Evolutionary conservation across 768 basidiomycete species (phyloP), one percentile per base, ranked within the genome.

Genomic region (Tephrocybe sp.): DNA sequence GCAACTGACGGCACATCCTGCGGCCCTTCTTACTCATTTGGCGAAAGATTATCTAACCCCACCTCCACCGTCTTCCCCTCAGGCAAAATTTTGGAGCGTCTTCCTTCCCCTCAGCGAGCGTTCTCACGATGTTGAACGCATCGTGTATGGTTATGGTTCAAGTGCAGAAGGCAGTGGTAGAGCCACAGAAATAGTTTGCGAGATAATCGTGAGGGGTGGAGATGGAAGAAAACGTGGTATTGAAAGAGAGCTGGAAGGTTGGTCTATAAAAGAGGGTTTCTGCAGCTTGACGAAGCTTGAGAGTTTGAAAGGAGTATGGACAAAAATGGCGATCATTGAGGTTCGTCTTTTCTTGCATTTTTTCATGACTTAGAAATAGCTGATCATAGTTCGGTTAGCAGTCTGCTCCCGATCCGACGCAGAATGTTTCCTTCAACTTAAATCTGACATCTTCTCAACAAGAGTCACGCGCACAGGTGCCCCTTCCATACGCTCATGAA

Each of bases 401-500:
- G 69, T 60, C 64, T 31, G 61, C 69, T n/a, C 67, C 72, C 5
- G 84, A 92, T 59, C 80, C 86, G 2, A 83, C 82, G 2, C 77
- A 84, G 45, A 77, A 83, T 56, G 66, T 89, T n/a, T 77, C 92
- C 0, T 98, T 98, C 76, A 97, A 97, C 64, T 78, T 98, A 24
- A 80, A 72, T 44, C 79, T 98, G 46, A 98, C 93, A 8, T 74
- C 80, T 13, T 80, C 87, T 19, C 96, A 98, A 62, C 84, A 86
- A 60, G 77, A 80, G 53, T 85, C 87, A 18, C 79, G 92, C 44
- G 84, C 90, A 1, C 78, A 82, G 50, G 93, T 98, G 2, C 88
- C 92, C 12, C 69, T 98, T 30, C 96, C 96, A 2, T 99, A 97
- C 62, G 89, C 78, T 2, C 93, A 95, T 60, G 84, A 90, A 73